Base-by-base conservation (phyloP, 139 green algal genomes). In the Tetradesmus obliquus region DNA sequence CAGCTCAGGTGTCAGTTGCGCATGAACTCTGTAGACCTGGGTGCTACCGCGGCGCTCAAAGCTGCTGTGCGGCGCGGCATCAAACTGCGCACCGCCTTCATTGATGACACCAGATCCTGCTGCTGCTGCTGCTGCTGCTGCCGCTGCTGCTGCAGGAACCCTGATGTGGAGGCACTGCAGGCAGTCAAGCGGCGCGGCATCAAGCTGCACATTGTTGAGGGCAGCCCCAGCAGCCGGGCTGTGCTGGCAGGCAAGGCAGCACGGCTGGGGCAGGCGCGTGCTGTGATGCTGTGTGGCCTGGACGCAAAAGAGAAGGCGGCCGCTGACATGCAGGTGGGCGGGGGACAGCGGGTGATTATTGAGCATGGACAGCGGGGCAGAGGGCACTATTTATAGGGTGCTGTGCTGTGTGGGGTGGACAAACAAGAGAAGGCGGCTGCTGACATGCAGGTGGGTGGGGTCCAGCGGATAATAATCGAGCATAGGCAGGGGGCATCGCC, bases 191-290 rank as follows among this genome's bases (percentile, higher is more conserved):
- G 51, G 60, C 79, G 79, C 45, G 79, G 90, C 4, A 24, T 82
- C 22, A 17, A 86, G 80, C 13, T 88, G 45, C 7, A 62, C 19
- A 55, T 82, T 12, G 69, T 94, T 8, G 57, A 17, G 3, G 89
- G 71, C n/a, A 90, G 87, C 92, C 92, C 92, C 53, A 82, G 85
- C 80, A 92, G 54, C 80, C 82, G 82, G n/a, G 55, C 58, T 54
- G 84, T 91, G 20, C 86, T 94, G 19, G 9, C 24, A 4, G 24
- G 5, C 1, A 58, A 24, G 13, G 72, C 72, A 19, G 92, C 90
- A 54, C 72, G 60, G 7, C 86, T 91, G n/a, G 53, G 81, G 32
- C 57, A 87, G 22, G 92, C 90, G 6, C 76, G 92, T 62, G 82
- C 71, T 0, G 86, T 93, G 19, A 80, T 94, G 86, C 71, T 94